Conservation (phyloP, 139 green algal genomes). For the Chlorella sorokiniana region DNA sequence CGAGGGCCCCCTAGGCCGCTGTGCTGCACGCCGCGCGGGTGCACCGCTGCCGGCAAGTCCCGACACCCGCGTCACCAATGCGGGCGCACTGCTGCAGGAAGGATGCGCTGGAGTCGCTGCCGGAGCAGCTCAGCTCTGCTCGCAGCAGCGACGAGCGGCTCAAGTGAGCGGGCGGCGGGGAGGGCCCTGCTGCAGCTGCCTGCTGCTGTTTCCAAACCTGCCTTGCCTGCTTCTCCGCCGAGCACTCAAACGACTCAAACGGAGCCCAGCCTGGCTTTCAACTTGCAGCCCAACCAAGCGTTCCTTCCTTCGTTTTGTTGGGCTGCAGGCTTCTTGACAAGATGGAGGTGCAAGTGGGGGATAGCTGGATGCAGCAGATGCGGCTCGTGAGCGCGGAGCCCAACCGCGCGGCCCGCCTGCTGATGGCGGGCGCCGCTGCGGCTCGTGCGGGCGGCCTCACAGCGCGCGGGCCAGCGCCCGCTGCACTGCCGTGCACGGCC, state of each 20-base stretch:
- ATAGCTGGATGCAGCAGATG: conserved; percentile 40
- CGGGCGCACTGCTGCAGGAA: neutral
- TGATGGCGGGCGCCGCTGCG: conserved; percentile 8
- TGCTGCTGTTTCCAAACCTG: no score
- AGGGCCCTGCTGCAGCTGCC: neutral
- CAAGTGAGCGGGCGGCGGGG: conserved; percentile 8
- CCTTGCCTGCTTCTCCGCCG: neutral
- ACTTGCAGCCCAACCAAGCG: neutral
- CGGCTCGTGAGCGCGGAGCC: conserved; percentile 24
- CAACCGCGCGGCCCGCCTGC: conserved; percentile 17
- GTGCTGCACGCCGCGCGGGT: no score
- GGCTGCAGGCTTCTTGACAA: conserved; percentile 23
- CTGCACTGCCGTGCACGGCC: neutral
- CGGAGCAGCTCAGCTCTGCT: conserved; percentile 27
- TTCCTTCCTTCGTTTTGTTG: neutral
- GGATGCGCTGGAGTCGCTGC: conserved; percentile 22
- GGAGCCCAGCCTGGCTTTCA: neutral
- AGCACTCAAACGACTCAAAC: neutral
- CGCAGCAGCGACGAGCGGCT: conserved; percentile 40
- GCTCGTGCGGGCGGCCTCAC: neutral
- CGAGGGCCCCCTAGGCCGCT: no score
- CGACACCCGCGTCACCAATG: neutral
- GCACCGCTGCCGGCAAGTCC: neutral
- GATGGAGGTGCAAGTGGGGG: conserved; percentile 34
- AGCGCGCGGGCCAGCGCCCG: neutral